Evolutionary conservation across 352 stramenopile species (phyloP), one percentile per base, ranked within the genome.

Genomic region (Globisporangium perplexum): DNA sequence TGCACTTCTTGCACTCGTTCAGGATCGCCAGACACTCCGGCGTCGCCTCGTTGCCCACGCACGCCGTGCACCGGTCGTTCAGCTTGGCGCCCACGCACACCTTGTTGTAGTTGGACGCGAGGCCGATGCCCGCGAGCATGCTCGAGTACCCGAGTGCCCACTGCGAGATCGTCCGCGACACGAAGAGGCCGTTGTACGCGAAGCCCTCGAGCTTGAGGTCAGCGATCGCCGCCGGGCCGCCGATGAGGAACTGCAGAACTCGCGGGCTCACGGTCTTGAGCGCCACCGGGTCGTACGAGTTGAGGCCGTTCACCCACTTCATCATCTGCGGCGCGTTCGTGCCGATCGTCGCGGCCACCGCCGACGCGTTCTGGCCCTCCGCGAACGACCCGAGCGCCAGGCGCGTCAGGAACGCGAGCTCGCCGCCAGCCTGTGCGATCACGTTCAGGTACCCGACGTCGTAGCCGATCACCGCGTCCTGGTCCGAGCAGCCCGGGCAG

Each of bases 1-100:
- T 53, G 48, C 77, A 88, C 38, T 68, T 58, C 31, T 79, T 75
- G 61, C 77, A 88, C 36, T 79, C 63, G 4, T 45, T 58, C 39
- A 39, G 72, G 50, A 85, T 69, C 22, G 57, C 42, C 14, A 69
- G 49, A 23, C 77, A 88, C 23, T 65, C 63, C 15, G 57, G 53
- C 26, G 53, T 68, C 28, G 44, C 53, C 26, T 60, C 69, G 42
- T 53, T 52, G 36, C 53, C 62, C 14, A 65, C 50, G 38, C 76
- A 87, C 17, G 59, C 66, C 11, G 62, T 56, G 28, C 76, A 87
- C 55, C 83, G 59, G 30, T 64, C 62, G 45, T 75, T 80, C 22
- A 72, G 62, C 24, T 47, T 33, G 38, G 22, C 47, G 5, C 11
- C 24, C 38, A 60, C 18, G 26, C 54, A 62, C 5, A 58, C 35